phyloP scores from a whole-genome alignment of 2,329 filamentous ascomycete genomes.

The Ophiostoma fasciatum region DNA sequence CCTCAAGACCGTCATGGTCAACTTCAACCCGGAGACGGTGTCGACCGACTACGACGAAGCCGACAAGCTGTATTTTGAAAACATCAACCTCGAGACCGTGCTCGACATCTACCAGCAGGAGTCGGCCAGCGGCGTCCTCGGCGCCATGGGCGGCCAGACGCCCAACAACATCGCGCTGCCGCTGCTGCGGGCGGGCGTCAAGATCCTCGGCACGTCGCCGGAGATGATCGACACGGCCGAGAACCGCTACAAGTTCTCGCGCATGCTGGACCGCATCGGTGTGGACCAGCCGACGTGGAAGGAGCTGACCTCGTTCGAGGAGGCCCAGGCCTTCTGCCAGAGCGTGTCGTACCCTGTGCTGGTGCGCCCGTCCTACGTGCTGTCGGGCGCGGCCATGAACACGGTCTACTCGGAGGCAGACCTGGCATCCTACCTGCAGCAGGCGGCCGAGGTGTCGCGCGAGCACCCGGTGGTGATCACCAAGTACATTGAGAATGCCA shows the following conservation, averaged over 20 bases:
- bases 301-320: constrained; percentile 86
- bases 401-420: constrained; percentile 96
- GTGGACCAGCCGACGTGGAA: constrained; percentile 98
- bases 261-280: constrained; percentile 86
- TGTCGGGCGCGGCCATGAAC: constrained; percentile 98
- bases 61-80: constrained; percentile 90
- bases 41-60: constrained; percentile 89
- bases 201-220: constrained; percentile 85
- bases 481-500: constrained; percentile 98
- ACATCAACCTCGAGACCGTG: constrained; percentile 78
- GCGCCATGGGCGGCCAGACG: constrained; percentile 93
- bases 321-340: constrained; percentile 75
- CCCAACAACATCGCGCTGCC: constrained; percentile 95
- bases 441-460: constrained; percentile 83
- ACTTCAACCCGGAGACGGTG: constrained; percentile 84
- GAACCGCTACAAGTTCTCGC: constrained; percentile 97
- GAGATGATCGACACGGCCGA: constrained; percentile 98
- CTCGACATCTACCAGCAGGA: constrained; percentile 91
- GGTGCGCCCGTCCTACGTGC: constrained; percentile 88
- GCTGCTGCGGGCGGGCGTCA: constrained; percentile 76
- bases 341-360: constrained; percentile 86
- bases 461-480: constrained; percentile 97
- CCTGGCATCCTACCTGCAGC: constrained; percentile 71
- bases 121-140: constrained; percentile 66
- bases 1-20: constrained; percentile 93